Percentiles rank a stretch among this genome's conserved stretches.
phyloP scores from a whole-genome alignment of 805 yeast genomes.

The Ogataea methanolica region DNA sequence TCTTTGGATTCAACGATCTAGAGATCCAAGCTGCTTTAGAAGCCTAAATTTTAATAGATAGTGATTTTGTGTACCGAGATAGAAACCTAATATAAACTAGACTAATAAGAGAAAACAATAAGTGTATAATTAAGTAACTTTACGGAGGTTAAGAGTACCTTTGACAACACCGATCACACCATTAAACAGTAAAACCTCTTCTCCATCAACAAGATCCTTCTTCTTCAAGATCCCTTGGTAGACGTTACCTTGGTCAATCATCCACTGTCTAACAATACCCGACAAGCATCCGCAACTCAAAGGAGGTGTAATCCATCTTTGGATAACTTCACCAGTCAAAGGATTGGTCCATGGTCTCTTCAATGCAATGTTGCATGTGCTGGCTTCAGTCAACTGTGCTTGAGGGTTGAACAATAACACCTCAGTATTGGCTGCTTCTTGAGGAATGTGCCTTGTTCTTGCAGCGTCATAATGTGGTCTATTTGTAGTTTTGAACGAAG shows the following conservation, averaged over 20 bases:
- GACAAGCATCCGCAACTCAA: constrained; percentile 75
- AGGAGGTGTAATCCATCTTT: constrained; percentile 78
- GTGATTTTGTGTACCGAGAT: too few species aligned
- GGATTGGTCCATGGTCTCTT: constrained; percentile 31
- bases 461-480: constrained; percentile 63
- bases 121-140: constrained; percentile 25
- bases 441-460: constrained; percentile 44
- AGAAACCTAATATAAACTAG: too few species aligned
- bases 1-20: constrained; percentile 65
- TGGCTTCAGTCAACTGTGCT: constrained; percentile 69
- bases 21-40: constrained; percentile 35
- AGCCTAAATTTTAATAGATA: too few species aligned
- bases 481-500: constrained; percentile 82
- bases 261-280: constrained; percentile 71
- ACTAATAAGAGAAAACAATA: not conserved
- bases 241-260: constrained; percentile 34
- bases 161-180: constrained; percentile 77
- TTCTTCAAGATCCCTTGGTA: constrained; percentile 30
- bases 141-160: constrained; percentile 31
- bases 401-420: constrained; percentile 65
- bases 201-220: constrained; percentile 55
- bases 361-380: constrained; percentile 77
- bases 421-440: constrained; percentile 39
- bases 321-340: constrained; percentile 25
- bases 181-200: constrained; percentile 68